Evolutionary conservation across 495 filamentous ascomycete genomes (phyloP).

Genomic region (Monascus purpureus): DNA sequence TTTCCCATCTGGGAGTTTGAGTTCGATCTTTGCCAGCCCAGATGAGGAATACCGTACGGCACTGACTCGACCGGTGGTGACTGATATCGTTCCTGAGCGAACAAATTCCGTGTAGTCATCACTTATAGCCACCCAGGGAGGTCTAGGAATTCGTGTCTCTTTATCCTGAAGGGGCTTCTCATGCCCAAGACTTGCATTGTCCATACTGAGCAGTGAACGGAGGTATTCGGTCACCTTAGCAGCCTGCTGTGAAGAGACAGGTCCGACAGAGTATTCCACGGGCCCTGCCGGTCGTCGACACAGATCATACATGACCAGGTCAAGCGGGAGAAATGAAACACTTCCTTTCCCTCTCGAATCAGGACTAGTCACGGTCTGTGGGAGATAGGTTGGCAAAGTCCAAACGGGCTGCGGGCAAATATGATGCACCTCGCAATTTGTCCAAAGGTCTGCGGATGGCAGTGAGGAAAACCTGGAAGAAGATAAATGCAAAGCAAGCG

Average conservation of each 20-base stretch:
- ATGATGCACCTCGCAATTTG: slow-evolving; percentile 45
- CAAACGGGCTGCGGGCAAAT: slow-evolving; percentile 57
- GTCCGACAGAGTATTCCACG: slow-evolving; percentile 45
- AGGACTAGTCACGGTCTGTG: slow-evolving; percentile 4
- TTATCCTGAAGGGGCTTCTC: slow-evolving; percentile 1
- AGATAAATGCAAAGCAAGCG: slow-evolving; percentile 56
- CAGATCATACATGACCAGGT: slow-evolving; percentile 61
- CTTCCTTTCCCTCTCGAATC: not conserved
- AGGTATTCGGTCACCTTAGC: slow-evolving; percentile 39
- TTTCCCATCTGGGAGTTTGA: slow-evolving; percentile 14
- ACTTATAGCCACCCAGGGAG: slow-evolving; percentile 52
- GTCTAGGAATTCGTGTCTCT: slow-evolving; percentile 18
- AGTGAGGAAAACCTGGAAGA: slow-evolving; percentile 35
- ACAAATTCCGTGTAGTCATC: slow-evolving; percentile 63
- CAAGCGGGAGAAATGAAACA: slow-evolving; percentile 58
- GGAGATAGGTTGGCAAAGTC: slow-evolving; percentile 53
- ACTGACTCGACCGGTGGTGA: slow-evolving; percentile 19
- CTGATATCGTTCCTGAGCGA: slow-evolving; percentile 43
- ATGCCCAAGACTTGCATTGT: slow-evolving; percentile 35
- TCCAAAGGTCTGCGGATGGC: slow-evolving; percentile 13
- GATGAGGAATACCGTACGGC: slow-evolving; percentile 11
- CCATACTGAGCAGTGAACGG: slow-evolving; percentile 40
- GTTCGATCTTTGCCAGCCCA: slow-evolving; percentile 16
- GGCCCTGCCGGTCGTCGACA: slow-evolving; percentile 39
- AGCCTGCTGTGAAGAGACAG: slow-evolving; percentile 40